Conservation (phyloP, 2,329 filamentous ascomycete species). For the Ophiocordyceps camponoti-leonardi region DNA sequence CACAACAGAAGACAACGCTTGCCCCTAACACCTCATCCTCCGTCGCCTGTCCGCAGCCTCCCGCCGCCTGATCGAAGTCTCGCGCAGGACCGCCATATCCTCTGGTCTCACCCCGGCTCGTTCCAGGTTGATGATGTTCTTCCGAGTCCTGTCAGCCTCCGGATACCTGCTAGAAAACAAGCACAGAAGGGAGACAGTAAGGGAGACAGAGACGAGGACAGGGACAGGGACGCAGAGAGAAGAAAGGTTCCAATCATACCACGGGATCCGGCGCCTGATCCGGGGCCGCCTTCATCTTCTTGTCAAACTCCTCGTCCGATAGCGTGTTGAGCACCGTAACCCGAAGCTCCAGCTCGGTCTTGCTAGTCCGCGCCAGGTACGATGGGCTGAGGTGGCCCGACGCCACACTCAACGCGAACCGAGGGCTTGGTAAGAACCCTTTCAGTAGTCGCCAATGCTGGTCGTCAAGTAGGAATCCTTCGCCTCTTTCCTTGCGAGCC, state of each 20-base stretch:
- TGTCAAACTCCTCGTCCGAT: conserved; percentile 9
- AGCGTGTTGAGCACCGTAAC: conserved; percentile 10
- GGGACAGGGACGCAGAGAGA: too few relatives aligned
- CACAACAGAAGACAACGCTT: not conserved
- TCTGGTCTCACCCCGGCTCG: conserved; percentile 5
- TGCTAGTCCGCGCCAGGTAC: conserved; percentile 12
- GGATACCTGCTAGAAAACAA: not conserved
- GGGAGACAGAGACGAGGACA: not conserved
- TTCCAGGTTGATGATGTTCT: conserved; percentile 17
- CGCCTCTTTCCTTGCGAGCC: conserved; percentile 7
- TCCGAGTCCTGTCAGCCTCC: not conserved
- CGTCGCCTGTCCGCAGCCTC: conserved; percentile 14
- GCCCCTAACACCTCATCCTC: conserved; percentile 2
- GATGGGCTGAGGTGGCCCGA: conserved; percentile 9
- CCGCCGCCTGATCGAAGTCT: conserved; percentile 14
- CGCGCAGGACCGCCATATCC: conserved; percentile 3
- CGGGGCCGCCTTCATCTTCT: conserved; percentile 7
- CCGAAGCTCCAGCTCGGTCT: conserved; percentile 10
- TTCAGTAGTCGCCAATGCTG: conserved; percentile 17
- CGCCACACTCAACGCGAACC: conserved; percentile 14
- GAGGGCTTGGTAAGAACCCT: conserved; percentile 9
- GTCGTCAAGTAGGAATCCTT: conserved; percentile 15
- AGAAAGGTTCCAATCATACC: conserved; percentile 10
- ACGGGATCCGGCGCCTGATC: conserved; percentile 10
- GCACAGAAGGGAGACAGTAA: not conserved